These are phyloP conservation scores for Venturia aucupariae DNA, from an alignment of 2,329 filamentous ascomycete species.

Conservation along the genomic window DNA sequence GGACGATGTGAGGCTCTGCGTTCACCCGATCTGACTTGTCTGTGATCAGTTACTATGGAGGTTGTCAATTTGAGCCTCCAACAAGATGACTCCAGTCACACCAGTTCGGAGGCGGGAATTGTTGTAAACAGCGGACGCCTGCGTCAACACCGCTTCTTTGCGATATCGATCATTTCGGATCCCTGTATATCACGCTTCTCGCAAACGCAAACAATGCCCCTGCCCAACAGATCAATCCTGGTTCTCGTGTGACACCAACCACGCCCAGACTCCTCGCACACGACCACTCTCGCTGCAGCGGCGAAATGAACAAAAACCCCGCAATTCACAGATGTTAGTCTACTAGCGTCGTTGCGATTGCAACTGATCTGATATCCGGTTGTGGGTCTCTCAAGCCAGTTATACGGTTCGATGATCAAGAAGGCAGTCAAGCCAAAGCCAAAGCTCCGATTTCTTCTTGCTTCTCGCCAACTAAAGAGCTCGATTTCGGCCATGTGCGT, in stretches of 20 bases:
- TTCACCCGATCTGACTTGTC: not conserved
- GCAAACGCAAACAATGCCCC: not conserved
- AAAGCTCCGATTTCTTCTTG: not conserved
- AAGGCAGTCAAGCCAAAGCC: not conserved
- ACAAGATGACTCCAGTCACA: not conserved
- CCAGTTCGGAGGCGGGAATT: not conserved
- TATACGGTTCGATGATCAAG: not conserved
- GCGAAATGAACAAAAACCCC: not conserved
- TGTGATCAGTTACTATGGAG: not conserved
- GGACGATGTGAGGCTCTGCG: not conserved
- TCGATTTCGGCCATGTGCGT: too few species aligned
- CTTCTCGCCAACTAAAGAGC: too few species aligned
- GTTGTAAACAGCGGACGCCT: not conserved
- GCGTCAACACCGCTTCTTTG: not conserved
- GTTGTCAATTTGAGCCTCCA: not conserved
- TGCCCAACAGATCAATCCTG: not conserved
- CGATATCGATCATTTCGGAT: not conserved
- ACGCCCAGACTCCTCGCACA: not conserved
- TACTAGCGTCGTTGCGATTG: not conserved
- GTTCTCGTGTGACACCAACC: not conserved
- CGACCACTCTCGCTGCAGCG: too few species aligned
- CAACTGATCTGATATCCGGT: not conserved
- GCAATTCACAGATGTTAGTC: not conserved
- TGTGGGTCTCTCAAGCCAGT: not conserved
- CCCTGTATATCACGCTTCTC: not conserved